Evolutionary conservation across 1,284 basidiomycete species (phyloP), one percentile per base, ranked within the genome.

Genomic region (Irpex rosettiformis): DNA sequence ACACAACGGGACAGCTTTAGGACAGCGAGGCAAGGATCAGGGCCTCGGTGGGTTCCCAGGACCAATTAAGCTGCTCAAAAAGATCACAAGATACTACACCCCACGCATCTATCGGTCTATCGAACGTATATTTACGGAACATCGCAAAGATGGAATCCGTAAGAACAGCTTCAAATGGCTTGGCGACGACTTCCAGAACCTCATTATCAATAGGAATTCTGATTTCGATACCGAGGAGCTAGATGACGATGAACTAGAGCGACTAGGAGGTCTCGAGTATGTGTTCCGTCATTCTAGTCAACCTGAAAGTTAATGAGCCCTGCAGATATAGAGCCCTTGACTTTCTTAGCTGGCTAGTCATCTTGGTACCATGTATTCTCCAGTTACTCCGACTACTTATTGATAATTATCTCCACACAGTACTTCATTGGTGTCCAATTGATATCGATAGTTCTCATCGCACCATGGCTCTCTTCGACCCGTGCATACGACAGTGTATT

Each of bases 241-340:
- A 81, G 87, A 71, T 2, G 80, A 81, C 59, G 88, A 90, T 10
- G 84, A 94, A 70, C 71, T 91, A 58, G 89, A 93, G 65, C 81
- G 88, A 69, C 75, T 94, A n/a, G 91, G 91, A 2, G 91, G 92
- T 0, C 84, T 89, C 29, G 93, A 95, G 73, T 93, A 89, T 70
- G 63, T 37, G 8, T 51, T 24, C 42, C 16, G 29, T 13, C 24
- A 18, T 40, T 3, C 3, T 5, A 54, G 22, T 10, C 22, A 5
- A 27, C 52, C 13, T 11, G 21, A 25, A 30, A 8, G 6, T 45
- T 47, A 7, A 51, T 21, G 2, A 21, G 16, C 29, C 22, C n/a
- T 27, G 24, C 48, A 69, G 67, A 47, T 69, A 69, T 33, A 61
- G 60, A 4, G 67, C 68, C 1, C 59, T 70, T 28, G 55, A 54